Evolutionary conservation across 208 protist species (phyloP).

Genomic region (Kentomonas sorsogonicus): DNA sequence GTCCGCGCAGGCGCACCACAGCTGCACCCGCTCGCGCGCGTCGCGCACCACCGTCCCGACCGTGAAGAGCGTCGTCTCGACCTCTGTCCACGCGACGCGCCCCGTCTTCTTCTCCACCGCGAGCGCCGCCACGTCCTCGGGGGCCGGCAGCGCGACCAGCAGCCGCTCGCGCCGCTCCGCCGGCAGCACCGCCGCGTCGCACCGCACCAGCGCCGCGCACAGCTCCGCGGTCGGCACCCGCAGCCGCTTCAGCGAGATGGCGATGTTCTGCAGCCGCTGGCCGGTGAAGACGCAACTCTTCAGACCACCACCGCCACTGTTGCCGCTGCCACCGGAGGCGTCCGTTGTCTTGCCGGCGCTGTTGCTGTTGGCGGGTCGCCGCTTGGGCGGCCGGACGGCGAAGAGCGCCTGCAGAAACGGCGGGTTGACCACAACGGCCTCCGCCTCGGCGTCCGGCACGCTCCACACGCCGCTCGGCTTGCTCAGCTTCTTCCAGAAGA

Average conservation of each 20-base stretch:
- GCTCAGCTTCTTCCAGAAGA: slow-evolving; percentile 78
- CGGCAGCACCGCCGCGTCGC: slow-evolving; percentile 34
- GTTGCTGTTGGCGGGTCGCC: slow-evolving; percentile 10
- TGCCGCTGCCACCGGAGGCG: background rate
- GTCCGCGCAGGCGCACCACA: slow-evolving; percentile 51
- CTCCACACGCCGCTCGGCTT: slow-evolving; percentile 60
- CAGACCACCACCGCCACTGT: no score
- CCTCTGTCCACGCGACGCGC: slow-evolving; percentile 40
- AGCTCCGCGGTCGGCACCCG: slow-evolving; percentile 38
- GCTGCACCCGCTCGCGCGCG: slow-evolving; percentile 59
- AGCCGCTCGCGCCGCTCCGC: slow-evolving; percentile 44
- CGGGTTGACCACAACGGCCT: no score
- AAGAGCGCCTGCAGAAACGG: slow-evolving; percentile 63
- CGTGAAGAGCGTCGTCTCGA: slow-evolving; percentile 57
- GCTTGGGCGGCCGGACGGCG: slow-evolving; percentile 29
- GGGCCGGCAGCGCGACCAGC: slow-evolving; percentile 32
- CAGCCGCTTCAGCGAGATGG: slow-evolving; percentile 63
- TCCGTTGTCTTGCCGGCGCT: slow-evolving; percentile 10
- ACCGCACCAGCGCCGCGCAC: slow-evolving; percentile 46
- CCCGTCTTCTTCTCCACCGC: slow-evolving; percentile 25
- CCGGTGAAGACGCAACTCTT: slow-evolving; percentile 45
- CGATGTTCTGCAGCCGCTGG: slow-evolving; percentile 73
- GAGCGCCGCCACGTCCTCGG: slow-evolving; percentile 47
- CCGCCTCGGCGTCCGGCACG: slow-evolving; percentile 38
- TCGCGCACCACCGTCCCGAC: slow-evolving; percentile 48